Conservation (phyloP, 73 alveolate genomes). For the Halteria grandinella region DNA sequence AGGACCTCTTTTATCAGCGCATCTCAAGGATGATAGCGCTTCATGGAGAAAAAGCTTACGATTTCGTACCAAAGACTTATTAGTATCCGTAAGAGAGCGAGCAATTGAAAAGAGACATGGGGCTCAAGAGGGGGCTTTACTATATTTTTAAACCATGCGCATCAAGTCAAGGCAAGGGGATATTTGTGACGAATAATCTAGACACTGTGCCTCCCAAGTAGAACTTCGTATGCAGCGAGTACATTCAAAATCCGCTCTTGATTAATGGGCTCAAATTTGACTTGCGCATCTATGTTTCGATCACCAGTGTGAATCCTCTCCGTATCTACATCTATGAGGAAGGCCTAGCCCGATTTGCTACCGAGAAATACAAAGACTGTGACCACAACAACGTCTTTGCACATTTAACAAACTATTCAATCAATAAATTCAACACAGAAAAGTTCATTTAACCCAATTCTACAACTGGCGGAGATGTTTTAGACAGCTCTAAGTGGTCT, state of each 20-base stretch:
- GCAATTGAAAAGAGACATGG: slow-evolving; percentile 56
- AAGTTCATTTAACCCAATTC: slow-evolving; percentile 31
- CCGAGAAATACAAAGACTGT: slow-evolving; percentile 27
- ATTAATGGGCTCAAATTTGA: slow-evolving; percentile 82
- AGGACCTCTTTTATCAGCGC: slow-evolving; percentile 66
- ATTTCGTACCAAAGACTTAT: slow-evolving; percentile 80
- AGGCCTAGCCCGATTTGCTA: slow-evolving; percentile 78
- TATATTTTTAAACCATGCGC: slow-evolving; percentile 89
- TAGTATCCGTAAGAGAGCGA: slow-evolving; percentile 72
- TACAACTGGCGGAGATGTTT: slow-evolving; percentile 41
- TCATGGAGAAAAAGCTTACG: slow-evolving; percentile 65
- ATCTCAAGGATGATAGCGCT: slow-evolving; percentile 70
- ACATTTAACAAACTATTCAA: slow-evolving; percentile 60
- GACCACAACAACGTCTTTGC: slow-evolving; percentile 6
- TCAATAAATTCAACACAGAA: slow-evolving; percentile 39
- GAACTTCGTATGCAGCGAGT: slow-evolving; percentile 67
- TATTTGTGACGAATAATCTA: slow-evolving; percentile 72
- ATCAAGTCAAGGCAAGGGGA: slow-evolving; percentile 86
- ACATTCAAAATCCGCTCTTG: slow-evolving; percentile 80
- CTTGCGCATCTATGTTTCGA: slow-evolving; percentile 81
- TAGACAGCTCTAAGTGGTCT: slow-evolving; percentile 61
- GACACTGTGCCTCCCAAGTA: slow-evolving; percentile 63
- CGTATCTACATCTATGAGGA: slow-evolving; percentile 80
- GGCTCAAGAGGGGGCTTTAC: slow-evolving; percentile 27
- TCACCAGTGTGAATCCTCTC: slow-evolving; percentile 83